A percentile compares a stretch with the other conserved stretches of the same genome.
Conservation (phyloP, 2,329 filamentous ascomycete genomes). For the Monosporascus cannonballus region DNA sequence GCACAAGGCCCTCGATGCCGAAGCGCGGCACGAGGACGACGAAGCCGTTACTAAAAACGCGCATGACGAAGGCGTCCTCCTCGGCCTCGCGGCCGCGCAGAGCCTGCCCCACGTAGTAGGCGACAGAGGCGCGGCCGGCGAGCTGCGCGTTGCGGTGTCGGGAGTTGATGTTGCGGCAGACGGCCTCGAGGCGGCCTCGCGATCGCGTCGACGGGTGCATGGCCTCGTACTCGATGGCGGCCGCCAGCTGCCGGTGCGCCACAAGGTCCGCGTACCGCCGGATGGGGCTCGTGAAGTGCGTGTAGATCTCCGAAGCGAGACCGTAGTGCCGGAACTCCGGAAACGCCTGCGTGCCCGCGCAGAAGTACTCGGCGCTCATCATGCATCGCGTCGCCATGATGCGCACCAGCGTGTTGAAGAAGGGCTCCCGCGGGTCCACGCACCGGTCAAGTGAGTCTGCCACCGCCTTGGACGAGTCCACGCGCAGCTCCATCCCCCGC, state of each 20-base stretch:
- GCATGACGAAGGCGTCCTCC: conserved; percentile 94
- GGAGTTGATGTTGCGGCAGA: conserved; percentile 98
- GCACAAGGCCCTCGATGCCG: conserved; percentile 88
- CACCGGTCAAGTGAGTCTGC: conserved; percentile 88
- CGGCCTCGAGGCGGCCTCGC: conserved; percentile 78
- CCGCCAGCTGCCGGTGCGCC: conserved; percentile 88
- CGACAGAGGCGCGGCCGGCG: conserved; percentile 87
- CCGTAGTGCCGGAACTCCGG: conserved; percentile 97
- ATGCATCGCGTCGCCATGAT: conserved; percentile 98
- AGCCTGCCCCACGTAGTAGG: conserved; percentile 97
- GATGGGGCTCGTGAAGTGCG: conserved; percentile 96
- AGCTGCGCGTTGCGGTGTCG: conserved; percentile 96
- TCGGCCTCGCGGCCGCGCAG: conserved; percentile 71
- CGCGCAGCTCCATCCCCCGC: conserved; percentile 70
- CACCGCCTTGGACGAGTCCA: conserved; percentile 85
- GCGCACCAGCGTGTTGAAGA: conserved; percentile 97
- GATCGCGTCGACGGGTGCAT: conserved; percentile 77
- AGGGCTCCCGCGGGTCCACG: conserved; percentile 72
- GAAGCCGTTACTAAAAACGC: conserved; percentile 94
- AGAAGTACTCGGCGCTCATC: conserved; percentile 99
- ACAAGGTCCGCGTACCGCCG: conserved; percentile 95
- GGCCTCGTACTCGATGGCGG: conserved; percentile 87
- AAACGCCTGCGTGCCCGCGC: conserved; percentile 85
- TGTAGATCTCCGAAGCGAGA: conserved; percentile 94
- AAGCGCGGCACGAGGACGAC: conserved; percentile 95